A percentile compares a stretch with the other conserved stretches of the same genome.
Evolutionary conservation across 257 asterid genomes (phyloP).

Genomic region (Marsdenia floribunda): DNA sequence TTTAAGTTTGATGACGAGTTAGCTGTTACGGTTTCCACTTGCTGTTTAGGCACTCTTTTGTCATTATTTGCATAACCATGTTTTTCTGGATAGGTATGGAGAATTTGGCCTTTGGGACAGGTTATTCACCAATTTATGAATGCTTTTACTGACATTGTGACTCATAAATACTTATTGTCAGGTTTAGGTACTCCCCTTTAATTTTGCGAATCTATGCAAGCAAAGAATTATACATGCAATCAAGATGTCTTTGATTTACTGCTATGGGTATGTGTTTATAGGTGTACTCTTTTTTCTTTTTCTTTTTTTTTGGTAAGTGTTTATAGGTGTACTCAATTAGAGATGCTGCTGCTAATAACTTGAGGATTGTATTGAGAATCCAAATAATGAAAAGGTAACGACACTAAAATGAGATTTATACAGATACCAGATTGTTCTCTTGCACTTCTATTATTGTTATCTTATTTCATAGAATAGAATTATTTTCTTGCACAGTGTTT

Average conservation of each 20-base stretch:
- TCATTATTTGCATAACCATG: slow-evolving; percentile 13
- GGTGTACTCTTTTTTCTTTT: no score
- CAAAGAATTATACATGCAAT: slow-evolving; percentile 13
- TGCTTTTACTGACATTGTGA: slow-evolving; percentile 98
- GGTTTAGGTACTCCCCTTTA: slow-evolving; percentile 36
- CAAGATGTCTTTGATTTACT: no score
- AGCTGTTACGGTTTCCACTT: background rate
- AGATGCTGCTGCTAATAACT: no score
- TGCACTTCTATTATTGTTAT: no score
- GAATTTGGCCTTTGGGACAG: slow-evolving; percentile 89
- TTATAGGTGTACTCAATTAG: no score
- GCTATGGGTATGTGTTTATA: no score
- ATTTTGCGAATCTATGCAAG: background rate
- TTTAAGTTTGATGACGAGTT: background rate
- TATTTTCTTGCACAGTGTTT: background rate
- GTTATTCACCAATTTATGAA: slow-evolving; percentile 87
- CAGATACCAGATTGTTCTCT: no score
- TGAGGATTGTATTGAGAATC: no score
- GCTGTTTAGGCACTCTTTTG: background rate
- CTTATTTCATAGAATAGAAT: no score
- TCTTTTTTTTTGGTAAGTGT: no score
- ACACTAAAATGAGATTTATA: no score
- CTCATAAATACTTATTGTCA: slow-evolving; percentile 89
- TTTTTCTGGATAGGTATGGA: slow-evolving; percentile 63
- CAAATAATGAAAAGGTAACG: no score